Base-by-base conservation (phyloP, 1,139 yeast species). In the Zygoascus hellenicus region DNA sequence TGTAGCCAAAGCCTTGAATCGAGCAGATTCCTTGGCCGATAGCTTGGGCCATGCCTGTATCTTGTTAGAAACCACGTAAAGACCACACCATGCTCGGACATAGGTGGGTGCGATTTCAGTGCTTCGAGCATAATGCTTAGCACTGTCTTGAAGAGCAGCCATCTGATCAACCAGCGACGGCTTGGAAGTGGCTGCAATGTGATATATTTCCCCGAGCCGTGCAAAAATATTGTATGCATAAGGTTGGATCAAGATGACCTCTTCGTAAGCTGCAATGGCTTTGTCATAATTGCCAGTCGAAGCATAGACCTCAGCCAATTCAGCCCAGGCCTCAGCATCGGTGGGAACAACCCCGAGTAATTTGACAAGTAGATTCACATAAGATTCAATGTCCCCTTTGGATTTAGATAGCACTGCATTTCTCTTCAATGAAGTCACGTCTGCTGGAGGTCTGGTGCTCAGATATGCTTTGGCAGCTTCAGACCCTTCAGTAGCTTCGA, bases 271-370 rank as follows among this genome's bases (percentile, higher is more conserved):
- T 60, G 74, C 79, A 7, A 83, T 72, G 0, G 94, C 82, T 57
- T 81, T 80, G 30, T 78, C 81, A 56, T 77, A 81, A 56, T 81
- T 80, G 1, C 89, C 89, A n/a, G 73, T 54, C 9, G 67, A 61
- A 33, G 66, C 65, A 60, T 90, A 90, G 22, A 75, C 72, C 36
- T 79, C 77, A 5, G 81, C 84, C 50, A 88, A 70, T 64, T 86
- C 95, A 42, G 80, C 74, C 95, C 95, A 88, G 1, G 86, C 69
- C 54, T 83, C 79, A 5, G 77, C 68, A 64, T 92, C 97, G 29
- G 81, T 64, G 0, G 97, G 96, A 55, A 75, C 78, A 46, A 72
- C 61, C 10, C 16, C 26, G 46, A 81, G 64, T 56, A 75, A 76
- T 49, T 66, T 69, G 33, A 68, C 64, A 53, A 85, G 69, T 51